A percentile compares a stretch with the other conserved stretches of the same genome.
Evolutionary conservation across 2,329 filamentous ascomycete genomes (phyloP).

Genomic region (Aspergillus puulaauensis): DNA sequence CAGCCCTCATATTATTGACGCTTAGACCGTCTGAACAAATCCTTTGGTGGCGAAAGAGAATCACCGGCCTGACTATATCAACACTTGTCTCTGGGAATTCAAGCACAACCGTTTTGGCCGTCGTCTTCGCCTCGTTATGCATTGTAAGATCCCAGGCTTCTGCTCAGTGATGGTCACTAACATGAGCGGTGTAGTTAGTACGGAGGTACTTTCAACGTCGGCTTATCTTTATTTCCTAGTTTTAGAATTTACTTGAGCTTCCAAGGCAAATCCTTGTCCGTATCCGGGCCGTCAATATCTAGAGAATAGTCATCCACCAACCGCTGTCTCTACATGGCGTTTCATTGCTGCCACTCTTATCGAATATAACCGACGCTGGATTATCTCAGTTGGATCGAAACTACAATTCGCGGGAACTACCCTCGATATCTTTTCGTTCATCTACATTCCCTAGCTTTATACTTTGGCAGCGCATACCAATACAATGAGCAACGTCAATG

Average conservation of each 20-base stretch:
- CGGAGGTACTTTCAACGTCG: neutral
- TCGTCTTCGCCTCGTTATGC: neutral
- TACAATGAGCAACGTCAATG: constrained; percentile 13
- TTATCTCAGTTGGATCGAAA: constrained; percentile 21
- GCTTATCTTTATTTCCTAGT: neutral
- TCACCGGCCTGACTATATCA: neutral
- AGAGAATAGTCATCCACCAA: neutral
- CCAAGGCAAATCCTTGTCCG: neutral
- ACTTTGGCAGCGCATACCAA: constrained; percentile 5
- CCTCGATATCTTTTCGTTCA: constrained; percentile 31
- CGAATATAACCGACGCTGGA: constrained; percentile 29
- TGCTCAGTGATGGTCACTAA: neutral
- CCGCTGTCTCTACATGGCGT: constrained; percentile 1
- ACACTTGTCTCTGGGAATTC: neutral
- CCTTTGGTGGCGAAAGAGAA: neutral
- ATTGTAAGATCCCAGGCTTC: neutral
- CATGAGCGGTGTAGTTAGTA: constrained; percentile 1
- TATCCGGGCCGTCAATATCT: neutral
- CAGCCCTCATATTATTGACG: neutral
- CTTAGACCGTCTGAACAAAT: neutral
- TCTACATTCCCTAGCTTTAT: constrained; percentile 10
- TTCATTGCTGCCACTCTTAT: constrained; percentile 2
- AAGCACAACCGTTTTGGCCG: neutral
- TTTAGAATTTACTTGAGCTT: neutral
- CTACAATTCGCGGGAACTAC: constrained; percentile 34